Percentiles rank a stretch among this genome's conserved stretches.
These are phyloP conservation scores for Cadophora luteo-olivacea DNA, from an alignment of 2,329 filamentous ascomycete species.

Conservation along the genomic window DNA sequence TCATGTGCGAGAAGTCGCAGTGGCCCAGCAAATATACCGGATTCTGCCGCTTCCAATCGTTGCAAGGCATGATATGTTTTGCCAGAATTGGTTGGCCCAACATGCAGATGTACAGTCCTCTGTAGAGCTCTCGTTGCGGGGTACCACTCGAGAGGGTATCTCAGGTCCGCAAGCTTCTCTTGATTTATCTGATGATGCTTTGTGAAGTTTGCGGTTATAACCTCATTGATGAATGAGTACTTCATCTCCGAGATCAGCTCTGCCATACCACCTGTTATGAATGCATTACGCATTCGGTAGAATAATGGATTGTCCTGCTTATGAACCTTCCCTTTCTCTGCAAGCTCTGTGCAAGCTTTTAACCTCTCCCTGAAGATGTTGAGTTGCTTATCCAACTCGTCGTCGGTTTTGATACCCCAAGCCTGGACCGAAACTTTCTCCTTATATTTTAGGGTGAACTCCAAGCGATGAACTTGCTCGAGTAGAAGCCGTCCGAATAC, in stretches of 20 bases:
- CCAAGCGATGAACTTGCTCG: slow-evolving; percentile 19
- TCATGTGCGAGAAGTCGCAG: slow-evolving; percentile 90
- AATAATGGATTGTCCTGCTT: slow-evolving; percentile 38
- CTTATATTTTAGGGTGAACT: slow-evolving; percentile 13
- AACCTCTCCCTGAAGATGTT: slow-evolving; percentile 25
- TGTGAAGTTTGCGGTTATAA: slow-evolving; percentile 64
- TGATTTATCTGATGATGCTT: slow-evolving; percentile 55
- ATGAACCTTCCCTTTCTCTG: slow-evolving; percentile 24
- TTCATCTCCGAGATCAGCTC: slow-evolving; percentile 65
- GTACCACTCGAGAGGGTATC: slow-evolving; percentile 93
- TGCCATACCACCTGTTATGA: slow-evolving; percentile 56
- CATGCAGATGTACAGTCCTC: slow-evolving; percentile 87
- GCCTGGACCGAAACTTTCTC: slow-evolving; percentile 11
- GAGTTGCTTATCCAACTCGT: slow-evolving; percentile 29
- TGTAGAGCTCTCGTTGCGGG: slow-evolving; percentile 81
- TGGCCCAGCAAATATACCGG: slow-evolving; percentile 89
- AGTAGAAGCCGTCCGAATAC: slow-evolving; percentile 31
- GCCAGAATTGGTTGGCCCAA: slow-evolving; percentile 96
- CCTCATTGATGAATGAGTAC: slow-evolving; percentile 70
- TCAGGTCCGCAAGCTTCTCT: slow-evolving; percentile 75
- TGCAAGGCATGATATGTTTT: slow-evolving; percentile 96
- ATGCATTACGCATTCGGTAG: slow-evolving; percentile 59
- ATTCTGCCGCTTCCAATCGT: slow-evolving; percentile 75
- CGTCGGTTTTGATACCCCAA: slow-evolving; percentile 31
- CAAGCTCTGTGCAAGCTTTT: slow-evolving; percentile 26